Percentiles rank a stretch among this genome's conserved stretches.
These are phyloP conservation scores for Xylaria sp. DNA, from an alignment of 2,329 filamentous ascomycete species.

Conservation along the genomic window DNA sequence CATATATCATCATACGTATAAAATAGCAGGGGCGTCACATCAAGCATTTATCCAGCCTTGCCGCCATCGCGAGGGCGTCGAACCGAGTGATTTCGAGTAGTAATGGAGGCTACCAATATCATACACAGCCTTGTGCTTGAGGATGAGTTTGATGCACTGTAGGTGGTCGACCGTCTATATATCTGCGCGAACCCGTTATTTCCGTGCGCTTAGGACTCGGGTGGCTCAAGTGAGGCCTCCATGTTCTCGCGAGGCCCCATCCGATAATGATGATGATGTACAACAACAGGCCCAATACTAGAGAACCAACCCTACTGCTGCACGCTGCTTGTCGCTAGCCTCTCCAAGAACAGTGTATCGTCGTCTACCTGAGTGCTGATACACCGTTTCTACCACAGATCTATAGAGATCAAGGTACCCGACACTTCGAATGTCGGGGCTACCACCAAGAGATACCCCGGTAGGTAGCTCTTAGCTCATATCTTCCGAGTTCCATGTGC, in stretches of 20 bases:
- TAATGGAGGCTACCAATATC: constrained; percentile 47
- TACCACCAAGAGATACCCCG: constrained; percentile 50
- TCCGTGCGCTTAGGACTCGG: background rate
- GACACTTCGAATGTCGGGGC: constrained; percentile 39
- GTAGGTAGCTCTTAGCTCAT: constrained; percentile 44
- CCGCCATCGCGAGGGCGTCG: background rate
- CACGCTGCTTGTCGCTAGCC: constrained; percentile 2
- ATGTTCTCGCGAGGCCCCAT: background rate
- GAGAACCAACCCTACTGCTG: background rate
- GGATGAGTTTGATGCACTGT: constrained; percentile 67
- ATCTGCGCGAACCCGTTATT: background rate
- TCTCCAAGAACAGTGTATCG: constrained; percentile 1
- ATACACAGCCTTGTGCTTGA: constrained; percentile 58
- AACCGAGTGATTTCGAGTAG: background rate
- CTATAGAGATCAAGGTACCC: constrained; percentile 54
- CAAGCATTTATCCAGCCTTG: no score
- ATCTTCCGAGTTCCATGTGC: no score
- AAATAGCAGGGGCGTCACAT: background rate
- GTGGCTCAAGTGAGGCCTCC: constrained; percentile 21
- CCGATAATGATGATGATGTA: background rate
- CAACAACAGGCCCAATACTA: background rate
- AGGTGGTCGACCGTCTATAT: constrained; percentile 43
- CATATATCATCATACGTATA: background rate
- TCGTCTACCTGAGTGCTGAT: constrained; percentile 24
- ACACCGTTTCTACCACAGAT: constrained; percentile 40